Base-by-base conservation (phyloP, 495 filamentous ascomycete genomes). In the Talaromyces trachyspermus region DNA sequence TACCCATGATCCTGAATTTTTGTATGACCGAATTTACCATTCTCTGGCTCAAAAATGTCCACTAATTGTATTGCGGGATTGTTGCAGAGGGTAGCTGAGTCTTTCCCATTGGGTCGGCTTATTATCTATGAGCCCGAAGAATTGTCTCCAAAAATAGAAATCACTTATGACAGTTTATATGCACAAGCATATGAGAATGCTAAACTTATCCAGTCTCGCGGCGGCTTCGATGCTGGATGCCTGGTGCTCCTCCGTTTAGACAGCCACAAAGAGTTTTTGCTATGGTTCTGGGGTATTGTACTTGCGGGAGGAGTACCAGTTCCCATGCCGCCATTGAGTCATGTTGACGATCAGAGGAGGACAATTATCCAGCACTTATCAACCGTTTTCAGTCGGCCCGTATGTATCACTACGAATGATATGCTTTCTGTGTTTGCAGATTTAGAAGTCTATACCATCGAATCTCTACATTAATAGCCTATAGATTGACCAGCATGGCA, bases 271-370 rank as follows among this genome's bases (percentile, higher is more conserved):
- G 29, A 32, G 10, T 32, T 32, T 4, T n/a, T 32, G 29, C 29
- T 32, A 10, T 77, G 62, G 66, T 68, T 74, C 48, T 77, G 70
- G 71, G 57, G 64, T 12, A 59, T 69, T 12, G 40, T 68, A 4
- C 46, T 59, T 9, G 65, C 69, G 10, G 63, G 63, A 2, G 59
- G 51, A 9, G 44, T 72, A 8, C 72, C 72, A 11, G 66, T 56
- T n/a, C 50, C 70, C 22, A 68, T 66, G 5, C 58, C 62, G n/a
- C 57, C 64, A 17, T 54, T 73, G 25, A 55, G 54, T 30, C 60
- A 66, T n/a, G 59, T 66, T 43, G 23, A 49, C 0, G 51, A 55
- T 2, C 49, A 64, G 12, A 59, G 69, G 2, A 6, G 46, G n/a
- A 57, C 56, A 17, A 50, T 54, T 32, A 10, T 58, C 6, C 4